Base-by-base conservation (phyloP, 805 yeast genomes). In the Lachancea meyersii region DNA sequence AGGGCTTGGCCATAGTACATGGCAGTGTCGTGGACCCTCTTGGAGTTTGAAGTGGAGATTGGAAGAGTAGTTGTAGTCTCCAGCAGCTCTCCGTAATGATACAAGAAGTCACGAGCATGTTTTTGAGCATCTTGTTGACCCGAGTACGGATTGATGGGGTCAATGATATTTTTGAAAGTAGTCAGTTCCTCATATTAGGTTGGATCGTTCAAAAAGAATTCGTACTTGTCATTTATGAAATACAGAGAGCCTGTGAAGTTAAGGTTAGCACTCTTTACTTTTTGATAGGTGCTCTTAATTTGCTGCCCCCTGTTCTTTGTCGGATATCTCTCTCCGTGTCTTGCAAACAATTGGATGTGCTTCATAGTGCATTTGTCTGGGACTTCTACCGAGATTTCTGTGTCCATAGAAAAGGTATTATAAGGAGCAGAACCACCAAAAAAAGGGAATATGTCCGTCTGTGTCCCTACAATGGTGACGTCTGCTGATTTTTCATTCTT, bases 261-360 rank as follows among this genome's bases (percentile, higher is more conserved):
- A 4, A 61, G 63, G 9, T 72, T 60, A 35, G 45, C 52, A 35
- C 46, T 47, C 7, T 45, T 31, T 1, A 54, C 22, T 26, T 53
- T 54, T 31, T 50, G 36, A 48, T 50, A 54, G 6, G 50, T 43
- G 17, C 49, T 47, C 31, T 56, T 58, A 52, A 79, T 62, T 43
- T 65, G 65, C 3, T 58, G 51, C 20, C 59, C 64, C 2, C 70
- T 64, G 13, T 66, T 62, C 2, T 51, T 58, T 2, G 84, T 74
- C 5, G 86, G 88, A 54, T 70, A 84, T 48, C 95, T 68, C 59
- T 85, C 93, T 17, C 93, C 94, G 55, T 86, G 95, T 55, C 95
- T 74, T 50, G 80, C 78, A 38, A 82, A 64, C 21, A 83, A 63
- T 50, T 82, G 88, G 6, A 82, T 86, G 59, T 84, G 93, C 51